phyloP scores from a whole-genome alignment of 1,284 basidiomycete species.

The Pisolithus thermaeus region DNA sequence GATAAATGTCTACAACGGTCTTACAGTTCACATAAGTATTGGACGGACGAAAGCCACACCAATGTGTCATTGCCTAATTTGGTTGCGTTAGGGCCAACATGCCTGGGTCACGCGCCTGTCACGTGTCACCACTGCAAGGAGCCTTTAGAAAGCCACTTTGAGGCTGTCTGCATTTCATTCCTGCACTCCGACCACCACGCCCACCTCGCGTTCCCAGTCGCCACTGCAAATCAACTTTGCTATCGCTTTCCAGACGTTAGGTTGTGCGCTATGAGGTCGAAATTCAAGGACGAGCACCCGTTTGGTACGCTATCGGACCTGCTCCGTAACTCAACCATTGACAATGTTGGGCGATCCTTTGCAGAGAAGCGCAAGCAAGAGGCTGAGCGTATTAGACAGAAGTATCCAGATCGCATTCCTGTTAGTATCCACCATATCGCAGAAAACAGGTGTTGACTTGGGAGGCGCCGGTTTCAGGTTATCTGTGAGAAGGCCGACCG shows the following conservation, averaged over 20 bases:
- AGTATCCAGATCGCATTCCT: constrained; percentile 98
- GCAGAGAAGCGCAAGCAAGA: constrained; percentile 98
- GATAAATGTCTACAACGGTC: too few species aligned
- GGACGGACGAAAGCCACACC: not conserved
- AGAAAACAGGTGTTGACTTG: constrained; percentile 7
- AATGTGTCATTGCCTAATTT: not conserved
- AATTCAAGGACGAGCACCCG: constrained; percentile 99
- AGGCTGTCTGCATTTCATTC: constrained; percentile 23
- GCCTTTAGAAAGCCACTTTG: constrained; percentile 26
- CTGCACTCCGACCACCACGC: constrained; percentile 32
- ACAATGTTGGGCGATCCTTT: constrained; percentile 12
- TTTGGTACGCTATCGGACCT: constrained; percentile 65
- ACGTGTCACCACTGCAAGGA: constrained; percentile 30
- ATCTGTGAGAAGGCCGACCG: constrained; percentile 99
- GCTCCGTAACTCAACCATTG: constrained; percentile 19
- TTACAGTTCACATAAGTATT: constrained; percentile 1
- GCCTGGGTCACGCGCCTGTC: constrained; percentile 24
- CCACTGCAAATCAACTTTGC: constrained; percentile 5
- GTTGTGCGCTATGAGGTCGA: constrained; percentile 72
- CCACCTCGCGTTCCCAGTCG: constrained; percentile 14
- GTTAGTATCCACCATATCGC: constrained; percentile 45
- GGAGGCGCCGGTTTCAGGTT: constrained; percentile 52
- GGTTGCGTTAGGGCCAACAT: constrained; percentile 5
- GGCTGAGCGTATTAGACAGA: constrained; percentile 94
- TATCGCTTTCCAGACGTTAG: constrained; percentile 3